Evolutionary conservation across 2,329 filamentous ascomycete genomes (phyloP), one percentile per base, ranked within the genome.

Genomic region (Epichloe uncinata): DNA sequence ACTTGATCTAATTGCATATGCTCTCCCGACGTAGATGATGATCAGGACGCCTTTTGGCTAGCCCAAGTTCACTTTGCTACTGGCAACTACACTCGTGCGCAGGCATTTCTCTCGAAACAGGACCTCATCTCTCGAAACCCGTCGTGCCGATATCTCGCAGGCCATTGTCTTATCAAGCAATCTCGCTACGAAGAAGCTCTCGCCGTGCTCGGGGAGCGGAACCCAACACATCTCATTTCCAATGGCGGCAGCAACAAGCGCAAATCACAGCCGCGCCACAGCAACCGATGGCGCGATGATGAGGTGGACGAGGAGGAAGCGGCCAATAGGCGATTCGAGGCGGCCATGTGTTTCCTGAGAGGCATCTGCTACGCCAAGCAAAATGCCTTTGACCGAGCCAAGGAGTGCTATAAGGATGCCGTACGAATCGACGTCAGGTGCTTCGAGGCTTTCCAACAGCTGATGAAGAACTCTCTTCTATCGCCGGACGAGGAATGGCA

Each of bases 11-110:
- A 35, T 16, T 5, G 20, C 16, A 9, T 34, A 30, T 34, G 34
- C 46, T 44, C 33, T 9, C 42, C 45, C 45, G 49, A 37, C 51
- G 8, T 56, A 96, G 93, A 90, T 62, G 86, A 91, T 65, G 89
- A 95, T 61, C 84, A 87, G 56, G 93, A 98, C 66, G 91, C 90
- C 40, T 95, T 63, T 63, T 96, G 89, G 85, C 83, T 98, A 42
- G 93, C 93, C n/a, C 91, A 97, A 69, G 88, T 95, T 37, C 91
- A 98, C 68, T 98, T 97, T 69, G 85, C 84, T 47, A 93, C 88
- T 45, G 90, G 88, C 59, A 95, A 97, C 72, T 96, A 95, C 67
- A 93, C 85, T 8, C 85, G 93, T 60, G 90, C 93, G 3, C 84
- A 95, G 60, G 79, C 87, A 22, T 86, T 96, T 56, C 81, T 98